phyloP scores from a whole-genome alignment of 2,329 filamentous ascomycete genomes.

The Paecilomyces sp. region DNA sequence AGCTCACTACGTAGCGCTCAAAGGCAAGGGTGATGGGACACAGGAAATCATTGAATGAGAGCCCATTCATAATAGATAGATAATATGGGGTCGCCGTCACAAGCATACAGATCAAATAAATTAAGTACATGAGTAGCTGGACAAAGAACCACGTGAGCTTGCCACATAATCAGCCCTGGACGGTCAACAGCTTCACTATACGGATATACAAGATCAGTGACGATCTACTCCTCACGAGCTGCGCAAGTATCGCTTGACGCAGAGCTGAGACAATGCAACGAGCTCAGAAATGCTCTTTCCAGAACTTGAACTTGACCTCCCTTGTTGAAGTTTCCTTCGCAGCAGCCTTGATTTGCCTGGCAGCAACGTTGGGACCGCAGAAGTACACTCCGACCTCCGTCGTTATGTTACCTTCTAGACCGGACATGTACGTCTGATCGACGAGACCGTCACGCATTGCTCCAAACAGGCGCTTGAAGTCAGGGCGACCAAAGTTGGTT shows the following conservation, averaged over 20 bases:
- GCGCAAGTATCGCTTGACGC: not conserved
- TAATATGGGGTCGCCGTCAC: not conserved
- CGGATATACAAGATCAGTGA: not conserved
- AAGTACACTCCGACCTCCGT: constrained; percentile 97
- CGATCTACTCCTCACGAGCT: not conserved
- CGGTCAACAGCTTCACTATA: not conserved
- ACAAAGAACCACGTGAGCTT: not conserved
- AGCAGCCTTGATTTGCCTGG: constrained; percentile 77
- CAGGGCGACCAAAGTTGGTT: constrained; percentile 91
- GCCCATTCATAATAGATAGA: not conserved
- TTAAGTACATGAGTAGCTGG: not conserved
- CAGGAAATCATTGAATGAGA: not conserved
- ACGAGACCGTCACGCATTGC: constrained; percentile 84
- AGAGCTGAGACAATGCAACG: not conserved
- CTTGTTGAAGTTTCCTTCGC: constrained; percentile 64
- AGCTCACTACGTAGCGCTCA: not conserved
- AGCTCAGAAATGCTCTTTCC: constrained; percentile 76
- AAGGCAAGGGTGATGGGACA: not conserved
- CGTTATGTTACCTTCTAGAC: constrained; percentile 65
- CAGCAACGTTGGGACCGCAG: constrained; percentile 77
- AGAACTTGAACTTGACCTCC: constrained; percentile 91
- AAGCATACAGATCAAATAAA: not conserved
- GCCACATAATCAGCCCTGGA: not conserved
- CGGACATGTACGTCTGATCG: constrained; percentile 76
- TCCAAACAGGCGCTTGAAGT: constrained; percentile 73